Conservation (phyloP, 1,139 yeast genomes). For the Protomyces pachydermus region DNA sequence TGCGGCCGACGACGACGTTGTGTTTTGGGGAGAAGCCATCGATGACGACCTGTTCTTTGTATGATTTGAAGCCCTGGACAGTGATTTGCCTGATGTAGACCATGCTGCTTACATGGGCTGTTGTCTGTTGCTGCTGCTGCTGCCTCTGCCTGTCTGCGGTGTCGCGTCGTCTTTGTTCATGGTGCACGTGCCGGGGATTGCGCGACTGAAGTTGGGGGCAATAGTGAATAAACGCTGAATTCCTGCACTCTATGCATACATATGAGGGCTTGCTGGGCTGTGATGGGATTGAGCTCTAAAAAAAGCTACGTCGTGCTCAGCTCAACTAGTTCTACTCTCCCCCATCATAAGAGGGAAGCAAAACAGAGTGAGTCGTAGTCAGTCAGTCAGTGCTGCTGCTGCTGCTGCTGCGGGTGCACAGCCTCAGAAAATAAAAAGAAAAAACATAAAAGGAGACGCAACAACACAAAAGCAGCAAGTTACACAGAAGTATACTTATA, state of each 20-base stretch:
- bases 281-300: too few species aligned
- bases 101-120: not conserved
- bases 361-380: too few species aligned
- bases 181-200: not conserved
- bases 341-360: too few species aligned
- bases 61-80: constrained; percentile 93
- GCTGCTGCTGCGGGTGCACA: not conserved
- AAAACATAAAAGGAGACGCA: not conserved
- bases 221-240: too few species aligned
- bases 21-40: constrained; percentile 73
- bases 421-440: not conserved
- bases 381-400: too few species aligned
- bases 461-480: not conserved
- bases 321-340: too few species aligned
- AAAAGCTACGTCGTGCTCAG: too few species aligned
- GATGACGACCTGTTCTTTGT: constrained; percentile 73
- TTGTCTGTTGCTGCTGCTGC: not conserved
- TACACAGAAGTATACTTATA: not conserved
- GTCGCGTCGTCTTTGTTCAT: not conserved
- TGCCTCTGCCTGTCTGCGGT: not conserved
- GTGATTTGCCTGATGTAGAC: constrained; percentile 44
- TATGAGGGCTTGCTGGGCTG: too few species aligned
- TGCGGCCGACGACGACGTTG: constrained; percentile 86
- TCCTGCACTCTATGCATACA: too few species aligned
- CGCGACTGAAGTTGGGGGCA: not conserved